Base-by-base conservation (phyloP, 306 rosid genomes). In the Delonix regia region DNA sequence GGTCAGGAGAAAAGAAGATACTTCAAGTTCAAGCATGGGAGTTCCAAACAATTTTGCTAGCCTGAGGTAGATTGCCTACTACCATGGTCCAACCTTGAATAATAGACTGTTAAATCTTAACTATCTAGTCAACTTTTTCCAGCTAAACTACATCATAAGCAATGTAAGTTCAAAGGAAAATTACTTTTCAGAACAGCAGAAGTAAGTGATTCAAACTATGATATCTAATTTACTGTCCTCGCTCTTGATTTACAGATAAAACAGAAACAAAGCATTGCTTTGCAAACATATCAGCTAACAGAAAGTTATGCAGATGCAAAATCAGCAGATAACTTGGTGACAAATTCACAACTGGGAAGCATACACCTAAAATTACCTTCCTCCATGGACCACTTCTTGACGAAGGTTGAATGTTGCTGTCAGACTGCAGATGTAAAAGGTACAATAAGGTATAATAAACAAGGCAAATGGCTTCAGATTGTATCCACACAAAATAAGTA, bases 351-450 rank as follows among this genome's bases (percentile, higher is more conserved):
- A 25, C 41, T 42, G 1, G 36, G 22, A 30, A 63, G 53, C 9
- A 65, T 74, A 81, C 11, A 56, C 68, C 13, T 61, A 71, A 73
- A 47, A 67, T 87, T 81, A 95, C 99, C 95, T 88, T 95, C 77
- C 98, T 95, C 99, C 99, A 95, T 13, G 98, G 99, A 74, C 99
- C 93, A 55, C 84, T 25, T 86, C 90, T 95, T 45, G 97, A 76
- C 25, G 98, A 86, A 53, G 88, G n/a, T 39, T 90, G 85, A 79
- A 68, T 30, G 72, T 89, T 89, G 55, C n/a, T 25, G 53, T 93
- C 94, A 41, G 90, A 64, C 98, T 95, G 85, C 85, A 73, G 39
- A 80, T 55, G 69, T 44, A 69, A 80, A 79, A 34, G 10, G 49
- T 28, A 45, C 72, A 51, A 52, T 7, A 38, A 68, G 72, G 70